A percentile compares a stretch with the other conserved stretches of the same genome.
These are phyloP conservation scores for Tolypocladium amazonense DNA, from an alignment of 2,329 filamentous ascomycete genomes.

Conservation along the genomic window DNA sequence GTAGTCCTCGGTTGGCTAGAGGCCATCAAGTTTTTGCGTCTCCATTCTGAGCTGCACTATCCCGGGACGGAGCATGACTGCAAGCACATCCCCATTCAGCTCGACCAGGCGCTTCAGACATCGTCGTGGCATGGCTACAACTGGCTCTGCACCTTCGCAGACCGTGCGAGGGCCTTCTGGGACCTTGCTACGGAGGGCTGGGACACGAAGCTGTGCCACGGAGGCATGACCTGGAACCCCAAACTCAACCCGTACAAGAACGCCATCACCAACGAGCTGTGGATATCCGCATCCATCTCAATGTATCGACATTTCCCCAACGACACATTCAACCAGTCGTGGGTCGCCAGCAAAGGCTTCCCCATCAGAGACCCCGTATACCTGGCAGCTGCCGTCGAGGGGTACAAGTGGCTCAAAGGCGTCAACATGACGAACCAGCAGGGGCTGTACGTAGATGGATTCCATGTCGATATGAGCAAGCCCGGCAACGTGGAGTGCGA, in stretches of 20 bases:
- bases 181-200: slow-evolving; percentile 69
- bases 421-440: slow-evolving; percentile 71
- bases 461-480: slow-evolving; percentile 59
- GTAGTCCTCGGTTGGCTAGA: slow-evolving; percentile 89
- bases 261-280: slow-evolving; percentile 89
- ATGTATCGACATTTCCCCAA: slow-evolving; percentile 91
- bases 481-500: slow-evolving; percentile 67
- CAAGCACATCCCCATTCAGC: slow-evolving; percentile 1
- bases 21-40: slow-evolving; percentile 61
- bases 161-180: slow-evolving; percentile 78
- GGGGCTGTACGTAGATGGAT: slow-evolving; percentile 78
- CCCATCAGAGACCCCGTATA: slow-evolving; percentile 47
- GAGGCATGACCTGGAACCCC: slow-evolving; percentile 89
- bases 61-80: slow-evolving; percentile 10
- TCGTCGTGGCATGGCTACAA: slow-evolving; percentile 65
- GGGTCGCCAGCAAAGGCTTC: slow-evolving; percentile 23
- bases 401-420: slow-evolving; percentile 67
- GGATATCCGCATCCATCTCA: slow-evolving; percentile 68
- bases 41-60: slow-evolving; percentile 58
- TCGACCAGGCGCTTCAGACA: slow-evolving; percentile 11
- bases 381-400: slow-evolving; percentile 62
- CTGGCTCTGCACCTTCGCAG: slow-evolving; percentile 68
- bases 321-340: slow-evolving; percentile 64
- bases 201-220: slow-evolving; percentile 70
- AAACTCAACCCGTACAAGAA: slow-evolving; percentile 81